phyloP scores from a whole-genome alignment of 73 alveolate genomes.

The Paramecium tetraurelia region DNA sequence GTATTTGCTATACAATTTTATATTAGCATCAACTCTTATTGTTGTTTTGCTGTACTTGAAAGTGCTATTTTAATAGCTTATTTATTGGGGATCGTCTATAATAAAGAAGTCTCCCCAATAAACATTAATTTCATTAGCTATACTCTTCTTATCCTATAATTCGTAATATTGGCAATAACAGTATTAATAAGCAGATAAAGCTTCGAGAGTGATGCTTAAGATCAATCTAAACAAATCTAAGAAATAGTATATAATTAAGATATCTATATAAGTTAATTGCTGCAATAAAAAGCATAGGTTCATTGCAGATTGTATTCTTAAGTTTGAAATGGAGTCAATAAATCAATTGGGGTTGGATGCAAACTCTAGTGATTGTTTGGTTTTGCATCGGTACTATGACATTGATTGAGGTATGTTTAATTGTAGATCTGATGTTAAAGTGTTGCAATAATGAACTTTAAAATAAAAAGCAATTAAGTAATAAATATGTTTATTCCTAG shows the following conservation, averaged over 20 bases:
- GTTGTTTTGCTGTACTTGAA: constrained; percentile 14
- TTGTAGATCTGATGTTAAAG: background rate
- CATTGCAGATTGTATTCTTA: background rate
- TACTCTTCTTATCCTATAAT: background rate
- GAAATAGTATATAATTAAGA: background rate
- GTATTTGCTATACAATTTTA: background rate
- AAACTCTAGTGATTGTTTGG: constrained; percentile 1
- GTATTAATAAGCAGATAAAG: background rate
- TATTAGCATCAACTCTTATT: background rate
- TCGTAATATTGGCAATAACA: background rate
- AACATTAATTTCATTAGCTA: background rate
- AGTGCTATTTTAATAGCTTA: background rate
- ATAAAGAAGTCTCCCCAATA: background rate
- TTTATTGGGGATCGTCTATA: background rate
- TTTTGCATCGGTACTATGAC: background rate
- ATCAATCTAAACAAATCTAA: background rate
- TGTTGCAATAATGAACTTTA: background rate
- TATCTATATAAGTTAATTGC: background rate
- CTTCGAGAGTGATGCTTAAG: background rate
- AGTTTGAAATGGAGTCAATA: background rate
- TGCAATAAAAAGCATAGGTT: constrained; percentile 32
- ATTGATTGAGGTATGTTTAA: constrained; percentile 4
- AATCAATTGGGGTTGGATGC: constrained; percentile 20
- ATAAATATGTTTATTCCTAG: background rate
- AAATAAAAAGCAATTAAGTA: background rate